phyloP scores from a whole-genome alignment of 2,329 filamentous ascomycete species.

The Pezicula rhizophila region DNA sequence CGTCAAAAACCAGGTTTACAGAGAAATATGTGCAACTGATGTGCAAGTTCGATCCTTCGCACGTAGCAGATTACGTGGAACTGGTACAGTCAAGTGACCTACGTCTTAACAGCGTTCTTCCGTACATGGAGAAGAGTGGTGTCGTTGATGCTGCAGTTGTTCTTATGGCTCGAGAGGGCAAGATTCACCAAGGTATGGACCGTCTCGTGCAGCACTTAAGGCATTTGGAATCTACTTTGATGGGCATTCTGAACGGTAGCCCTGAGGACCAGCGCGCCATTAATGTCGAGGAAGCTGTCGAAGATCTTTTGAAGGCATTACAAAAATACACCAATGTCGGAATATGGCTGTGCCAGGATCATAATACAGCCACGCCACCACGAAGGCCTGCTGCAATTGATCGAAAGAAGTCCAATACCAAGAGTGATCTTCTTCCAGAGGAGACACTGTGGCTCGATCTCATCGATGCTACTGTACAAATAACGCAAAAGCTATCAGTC shows the following conservation, averaged over 20 bases:
- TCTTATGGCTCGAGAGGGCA: conserved; percentile 82
- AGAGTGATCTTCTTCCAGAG: conserved; percentile 41
- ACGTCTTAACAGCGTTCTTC: conserved; percentile 72
- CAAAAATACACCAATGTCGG: conserved; percentile 90
- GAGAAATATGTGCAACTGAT: conserved; percentile 87
- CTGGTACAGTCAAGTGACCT: conserved; percentile 71
- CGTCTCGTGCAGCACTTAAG: conserved; percentile 75
- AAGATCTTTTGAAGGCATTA: conserved; percentile 69
- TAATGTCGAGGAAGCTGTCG: conserved; percentile 56
- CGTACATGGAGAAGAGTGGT: conserved; percentile 81
- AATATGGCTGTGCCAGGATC: conserved; percentile 89
- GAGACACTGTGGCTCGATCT: conserved; percentile 55
- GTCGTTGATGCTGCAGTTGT: conserved; percentile 91
- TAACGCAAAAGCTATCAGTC: conserved; percentile 58
- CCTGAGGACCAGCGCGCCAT: conserved; percentile 49
- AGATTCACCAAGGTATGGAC: conserved; percentile 76
- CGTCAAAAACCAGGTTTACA: conserved; percentile 54
- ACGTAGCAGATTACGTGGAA: conserved; percentile 81
- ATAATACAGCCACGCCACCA: conserved; percentile 55
- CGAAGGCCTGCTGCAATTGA: conserved; percentile 35
- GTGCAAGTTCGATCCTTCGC: conserved; percentile 75
- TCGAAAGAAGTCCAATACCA: conserved; percentile 39
- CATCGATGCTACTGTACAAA: conserved; percentile 54
- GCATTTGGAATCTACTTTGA: conserved; percentile 72
- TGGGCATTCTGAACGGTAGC: conserved; percentile 62